Percentiles rank a stretch among this genome's conserved stretches.
These are phyloP conservation scores for Pythium chondricola DNA, from an alignment of 352 stramenopile genomes.

Conservation along the genomic window DNA sequence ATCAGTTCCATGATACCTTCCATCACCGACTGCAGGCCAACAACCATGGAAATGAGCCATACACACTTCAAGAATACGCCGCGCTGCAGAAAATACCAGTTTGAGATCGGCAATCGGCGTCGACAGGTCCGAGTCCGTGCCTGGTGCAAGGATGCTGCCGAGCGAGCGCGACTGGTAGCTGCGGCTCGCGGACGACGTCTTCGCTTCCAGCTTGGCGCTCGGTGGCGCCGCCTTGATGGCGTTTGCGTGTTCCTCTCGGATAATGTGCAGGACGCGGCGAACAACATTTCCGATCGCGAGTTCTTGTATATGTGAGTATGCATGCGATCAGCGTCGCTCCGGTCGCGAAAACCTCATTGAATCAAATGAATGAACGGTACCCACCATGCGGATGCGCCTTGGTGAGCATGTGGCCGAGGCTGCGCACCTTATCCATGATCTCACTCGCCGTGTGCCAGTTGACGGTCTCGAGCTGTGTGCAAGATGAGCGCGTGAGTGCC, in stretches of 20 bases:
- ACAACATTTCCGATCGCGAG: constrained; percentile 87
- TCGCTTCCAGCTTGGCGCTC: constrained; percentile 12
- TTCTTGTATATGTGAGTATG: constrained; percentile 23
- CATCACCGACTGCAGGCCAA: constrained; percentile 77
- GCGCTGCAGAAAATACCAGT: constrained; percentile 26
- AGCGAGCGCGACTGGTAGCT: constrained; percentile 70
- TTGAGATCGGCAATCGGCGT: constrained; percentile 82
- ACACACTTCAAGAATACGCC: background rate
- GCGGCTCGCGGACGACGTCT: constrained; percentile 26
- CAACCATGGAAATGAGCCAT: background rate
- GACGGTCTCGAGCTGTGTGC: constrained; percentile 59
- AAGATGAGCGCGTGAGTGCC: no score
- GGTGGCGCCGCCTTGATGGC: constrained; percentile 46
- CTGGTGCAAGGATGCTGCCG: constrained; percentile 73
- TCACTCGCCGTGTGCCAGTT: constrained; percentile 73
- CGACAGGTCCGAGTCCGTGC: constrained; percentile 75
- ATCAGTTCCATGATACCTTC: constrained; percentile 94
- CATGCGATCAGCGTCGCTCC: background rate
- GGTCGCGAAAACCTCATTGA: background rate
- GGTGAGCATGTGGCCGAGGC: constrained; percentile 76
- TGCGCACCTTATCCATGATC: constrained; percentile 81
- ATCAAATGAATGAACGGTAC: background rate
- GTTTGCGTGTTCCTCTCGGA: constrained; percentile 82
- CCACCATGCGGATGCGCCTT: constrained; percentile 66
- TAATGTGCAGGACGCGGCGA: constrained; percentile 84